Evolutionary conservation across 2,329 filamentous ascomycete genomes (phyloP).

Genomic region (Beauveria scarabaeidicola): DNA sequence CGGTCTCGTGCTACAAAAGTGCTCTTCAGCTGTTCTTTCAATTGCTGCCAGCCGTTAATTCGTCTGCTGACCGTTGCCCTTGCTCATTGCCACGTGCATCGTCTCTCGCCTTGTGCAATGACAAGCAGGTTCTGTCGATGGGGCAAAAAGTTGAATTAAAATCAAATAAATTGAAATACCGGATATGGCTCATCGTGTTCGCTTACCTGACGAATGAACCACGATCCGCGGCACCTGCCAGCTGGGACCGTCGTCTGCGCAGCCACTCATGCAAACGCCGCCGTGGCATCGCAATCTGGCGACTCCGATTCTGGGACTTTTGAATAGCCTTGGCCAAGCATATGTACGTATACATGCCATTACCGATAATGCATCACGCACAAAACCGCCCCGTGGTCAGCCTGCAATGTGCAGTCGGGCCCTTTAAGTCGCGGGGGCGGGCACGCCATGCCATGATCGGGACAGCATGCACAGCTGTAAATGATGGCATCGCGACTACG

Average conservation of each 20-base stretch:
- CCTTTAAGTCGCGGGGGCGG: neutral
- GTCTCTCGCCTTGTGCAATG: neutral
- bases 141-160: too few species aligned
- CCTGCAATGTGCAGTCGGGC: neutral
- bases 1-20: neutral
- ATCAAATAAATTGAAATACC: too few species aligned
- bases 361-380: neutral
- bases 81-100: neutral
- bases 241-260: neutral
- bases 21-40: too few species aligned
- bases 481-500: neutral
- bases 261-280: neutral
- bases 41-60: neutral
- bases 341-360: too few species aligned
- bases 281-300: neutral
- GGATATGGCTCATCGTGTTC: neutral
- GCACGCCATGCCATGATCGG: neutral
- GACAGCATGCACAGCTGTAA: neutral
- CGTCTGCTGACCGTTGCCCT: neutral
- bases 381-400: neutral
- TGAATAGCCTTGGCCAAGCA: neutral
- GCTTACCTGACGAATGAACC: neutral
- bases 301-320: neutral
- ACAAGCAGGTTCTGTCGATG: neutral
- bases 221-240: neutral